Conservation (phyloP, 2,329 filamentous ascomycete species). For the Curvularia spicifera region DNA sequence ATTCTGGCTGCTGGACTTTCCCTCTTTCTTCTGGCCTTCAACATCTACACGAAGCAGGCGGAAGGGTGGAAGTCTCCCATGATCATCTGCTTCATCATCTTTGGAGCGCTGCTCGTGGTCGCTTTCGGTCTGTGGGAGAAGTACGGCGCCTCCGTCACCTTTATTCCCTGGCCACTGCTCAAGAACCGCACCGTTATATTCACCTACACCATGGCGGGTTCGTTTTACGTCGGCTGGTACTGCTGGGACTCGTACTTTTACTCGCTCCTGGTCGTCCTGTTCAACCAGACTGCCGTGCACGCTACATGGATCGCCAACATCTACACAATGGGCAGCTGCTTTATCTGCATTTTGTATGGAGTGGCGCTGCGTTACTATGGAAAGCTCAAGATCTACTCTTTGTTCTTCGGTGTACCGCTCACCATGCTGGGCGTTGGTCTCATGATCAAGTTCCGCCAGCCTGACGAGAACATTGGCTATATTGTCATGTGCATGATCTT, state of each 20-base stretch:
- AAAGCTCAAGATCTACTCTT: slow-evolving; percentile 38
- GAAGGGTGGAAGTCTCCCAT: slow-evolving; percentile 45
- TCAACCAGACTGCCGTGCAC: slow-evolving; percentile 41
- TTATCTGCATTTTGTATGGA: slow-evolving; percentile 40
- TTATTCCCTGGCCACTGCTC: slow-evolving; percentile 57
- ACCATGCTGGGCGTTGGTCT: slow-evolving; percentile 45
- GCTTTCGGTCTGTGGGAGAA: slow-evolving; percentile 52
- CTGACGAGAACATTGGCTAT: slow-evolving; percentile 43
- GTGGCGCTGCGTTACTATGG: slow-evolving; percentile 39
- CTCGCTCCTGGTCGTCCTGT: slow-evolving; percentile 51
- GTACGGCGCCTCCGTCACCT: slow-evolving; percentile 49
- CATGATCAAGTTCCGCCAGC: slow-evolving; percentile 50
- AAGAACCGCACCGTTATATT: slow-evolving; percentile 60
- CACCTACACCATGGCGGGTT: slow-evolving; percentile 58
- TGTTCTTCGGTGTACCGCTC: slow-evolving; percentile 42
- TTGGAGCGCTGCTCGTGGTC: slow-evolving; percentile 47
- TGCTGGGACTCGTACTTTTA: slow-evolving; percentile 54
- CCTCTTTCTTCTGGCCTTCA: slow-evolving; percentile 73
- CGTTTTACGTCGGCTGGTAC: slow-evolving; percentile 43
- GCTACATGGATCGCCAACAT: slow-evolving; percentile 52
- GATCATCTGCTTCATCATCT: slow-evolving; percentile 53
- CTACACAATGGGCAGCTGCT: slow-evolving; percentile 49
- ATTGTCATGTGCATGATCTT: slow-evolving; percentile 48
- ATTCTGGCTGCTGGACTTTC: slow-evolving; percentile 67
- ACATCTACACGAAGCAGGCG: slow-evolving; percentile 53